Conservation (phyloP, 2,329 filamentous ascomycete genomes). For the Colletotrichum paranaense region DNA sequence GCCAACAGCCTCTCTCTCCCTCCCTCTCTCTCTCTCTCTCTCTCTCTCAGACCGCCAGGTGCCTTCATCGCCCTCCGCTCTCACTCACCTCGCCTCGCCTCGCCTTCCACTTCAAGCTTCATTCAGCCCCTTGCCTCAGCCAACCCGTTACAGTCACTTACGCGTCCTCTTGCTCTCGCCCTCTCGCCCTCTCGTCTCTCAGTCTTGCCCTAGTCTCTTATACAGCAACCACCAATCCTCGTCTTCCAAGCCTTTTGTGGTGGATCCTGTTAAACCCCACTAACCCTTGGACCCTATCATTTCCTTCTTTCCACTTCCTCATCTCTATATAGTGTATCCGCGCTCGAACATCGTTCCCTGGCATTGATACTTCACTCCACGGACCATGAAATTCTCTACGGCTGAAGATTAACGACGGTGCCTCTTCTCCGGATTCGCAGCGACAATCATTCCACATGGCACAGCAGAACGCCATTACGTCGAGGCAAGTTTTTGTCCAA, state of each 20-base stretch:
- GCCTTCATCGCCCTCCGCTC: too few species aligned
- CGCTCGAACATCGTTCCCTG: neutral
- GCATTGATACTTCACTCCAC: neutral
- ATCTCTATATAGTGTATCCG: neutral
- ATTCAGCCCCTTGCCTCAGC: neutral
- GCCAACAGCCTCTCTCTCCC: neutral
- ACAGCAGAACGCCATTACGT: neutral
- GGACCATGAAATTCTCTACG: too few species aligned
- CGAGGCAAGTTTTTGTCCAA: neutral
- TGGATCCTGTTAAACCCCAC: too few species aligned
- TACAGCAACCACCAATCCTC: too few species aligned
- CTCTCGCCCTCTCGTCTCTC: too few species aligned
- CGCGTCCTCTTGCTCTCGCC: slow-evolving; percentile 14
- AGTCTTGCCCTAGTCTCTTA: too few species aligned
- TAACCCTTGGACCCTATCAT: too few species aligned
- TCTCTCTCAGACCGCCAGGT: neutral
- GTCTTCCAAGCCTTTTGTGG: too few species aligned
- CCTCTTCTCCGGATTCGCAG: neutral
- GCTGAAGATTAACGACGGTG: neutral
- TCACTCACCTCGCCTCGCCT: neutral
- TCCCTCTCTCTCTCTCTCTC: neutral
- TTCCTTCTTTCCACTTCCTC: neutral
- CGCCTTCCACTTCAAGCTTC: slow-evolving; percentile 4
- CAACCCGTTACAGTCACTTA: neutral
- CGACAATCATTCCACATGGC: neutral